Evolutionary conservation across 2,329 filamentous ascomycete genomes (phyloP).

Genomic region (Pseudocercospora musae): DNA sequence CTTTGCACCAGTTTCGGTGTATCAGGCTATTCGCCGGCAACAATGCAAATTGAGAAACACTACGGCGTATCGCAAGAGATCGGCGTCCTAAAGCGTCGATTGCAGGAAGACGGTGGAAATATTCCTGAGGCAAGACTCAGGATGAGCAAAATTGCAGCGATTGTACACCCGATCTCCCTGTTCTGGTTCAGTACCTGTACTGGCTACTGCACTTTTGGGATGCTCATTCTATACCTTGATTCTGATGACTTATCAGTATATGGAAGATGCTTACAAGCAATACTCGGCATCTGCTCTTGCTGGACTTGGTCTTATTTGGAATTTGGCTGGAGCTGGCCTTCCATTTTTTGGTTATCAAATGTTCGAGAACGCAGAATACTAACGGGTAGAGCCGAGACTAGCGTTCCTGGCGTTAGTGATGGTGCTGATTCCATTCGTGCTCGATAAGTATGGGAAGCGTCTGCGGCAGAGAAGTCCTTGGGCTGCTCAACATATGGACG

Average conservation of each 20-base stretch:
- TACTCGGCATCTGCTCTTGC: constrained; percentile 42
- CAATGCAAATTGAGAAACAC: no score
- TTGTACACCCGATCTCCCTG: constrained; percentile 32
- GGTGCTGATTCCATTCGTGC: no score
- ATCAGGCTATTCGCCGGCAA: no score
- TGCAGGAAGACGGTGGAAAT: background rate
- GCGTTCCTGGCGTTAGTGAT: no score
- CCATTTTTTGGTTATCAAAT: no score
- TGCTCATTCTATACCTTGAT: constrained; percentile 50
- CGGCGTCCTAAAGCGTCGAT: constrained; percentile 33
- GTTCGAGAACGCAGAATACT: no score
- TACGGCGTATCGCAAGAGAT: no score
- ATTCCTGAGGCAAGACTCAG: constrained; percentile 10
- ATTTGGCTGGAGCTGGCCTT: constrained; percentile 19
- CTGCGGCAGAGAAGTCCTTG: background rate
- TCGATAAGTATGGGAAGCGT: no score
- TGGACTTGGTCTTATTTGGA: constrained; percentile 38
- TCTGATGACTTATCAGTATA: constrained; percentile 49
- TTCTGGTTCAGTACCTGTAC: constrained; percentile 39
- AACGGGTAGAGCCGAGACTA: no score
- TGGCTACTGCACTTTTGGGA: constrained; percentile 49
- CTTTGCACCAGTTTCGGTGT: background rate
- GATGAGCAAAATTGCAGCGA: constrained; percentile 49
- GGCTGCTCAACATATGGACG: background rate
- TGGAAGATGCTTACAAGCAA: constrained; percentile 47